A percentile compares a stretch with the other conserved stretches of the same genome.
These are phyloP conservation scores for Paralagenidium karlingii DNA, from an alignment of 352 stramenopile genomes.

Conservation along the genomic window DNA sequence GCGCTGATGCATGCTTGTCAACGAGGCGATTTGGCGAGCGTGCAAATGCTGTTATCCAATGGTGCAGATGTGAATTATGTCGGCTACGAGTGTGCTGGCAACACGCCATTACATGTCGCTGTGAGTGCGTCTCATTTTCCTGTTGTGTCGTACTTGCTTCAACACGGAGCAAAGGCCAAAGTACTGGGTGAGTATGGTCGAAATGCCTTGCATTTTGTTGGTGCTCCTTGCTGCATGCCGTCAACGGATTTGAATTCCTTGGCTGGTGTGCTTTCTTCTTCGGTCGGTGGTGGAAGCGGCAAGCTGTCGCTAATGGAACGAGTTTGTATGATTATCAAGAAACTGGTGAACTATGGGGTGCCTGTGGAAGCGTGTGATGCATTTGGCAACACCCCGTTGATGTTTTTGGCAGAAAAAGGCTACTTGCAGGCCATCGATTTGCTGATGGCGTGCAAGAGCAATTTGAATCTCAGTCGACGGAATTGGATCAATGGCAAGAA, in stretches of 20 bases:
- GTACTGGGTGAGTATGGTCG: conserved; percentile 52
- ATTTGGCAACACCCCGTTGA: conserved; percentile 72
- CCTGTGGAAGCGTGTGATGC: conserved; percentile 55
- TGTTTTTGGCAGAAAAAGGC: conserved; percentile 63
- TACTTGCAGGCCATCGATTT: conserved; percentile 59
- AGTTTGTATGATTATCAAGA: conserved; percentile 69
- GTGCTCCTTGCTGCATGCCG: conserved; percentile 44
- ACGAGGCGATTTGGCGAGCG: conserved; percentile 65
- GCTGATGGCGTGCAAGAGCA: conserved; percentile 39
- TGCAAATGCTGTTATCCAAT: conserved; percentile 82
- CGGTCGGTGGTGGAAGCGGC: conserved; percentile 13
- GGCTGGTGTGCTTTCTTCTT: conserved; percentile 9
- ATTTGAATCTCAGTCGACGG: conserved; percentile 57
- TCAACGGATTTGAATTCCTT: conserved; percentile 10
- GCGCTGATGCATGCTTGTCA: conserved; percentile 80
- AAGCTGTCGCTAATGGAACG: conserved; percentile 9
- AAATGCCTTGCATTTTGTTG: conserved; percentile 70
- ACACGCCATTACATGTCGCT: conserved; percentile 68
- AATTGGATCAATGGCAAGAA: conserved; percentile 77
- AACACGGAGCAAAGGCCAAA: conserved; percentile 74
- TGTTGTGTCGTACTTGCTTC: conserved; percentile 77
- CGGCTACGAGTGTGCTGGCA: conserved; percentile 62
- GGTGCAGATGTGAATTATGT: conserved; percentile 83
- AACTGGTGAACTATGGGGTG: conserved; percentile 61
- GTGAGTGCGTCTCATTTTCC: conserved; percentile 75